Evolutionary conservation across 2,329 filamentous ascomycete species (phyloP).

Genomic region (Ilyonectria mors-panacis): DNA sequence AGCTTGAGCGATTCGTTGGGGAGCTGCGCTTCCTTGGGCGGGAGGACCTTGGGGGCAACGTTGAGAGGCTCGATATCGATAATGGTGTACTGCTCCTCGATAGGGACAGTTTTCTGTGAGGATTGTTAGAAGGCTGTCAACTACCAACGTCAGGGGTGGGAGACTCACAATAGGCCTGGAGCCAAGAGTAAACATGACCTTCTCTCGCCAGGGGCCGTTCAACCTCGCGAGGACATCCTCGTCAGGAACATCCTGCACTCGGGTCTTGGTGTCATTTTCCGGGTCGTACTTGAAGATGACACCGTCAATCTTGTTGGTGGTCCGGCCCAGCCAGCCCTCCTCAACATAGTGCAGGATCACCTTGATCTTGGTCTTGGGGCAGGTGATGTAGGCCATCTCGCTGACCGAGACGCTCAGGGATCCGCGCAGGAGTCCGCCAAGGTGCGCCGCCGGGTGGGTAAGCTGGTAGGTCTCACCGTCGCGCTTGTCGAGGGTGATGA

Average conservation of each 20-base stretch:
- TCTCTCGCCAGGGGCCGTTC: conserved; percentile 88
- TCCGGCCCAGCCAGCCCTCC: conserved; percentile 93
- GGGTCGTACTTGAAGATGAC: conserved; percentile 93
- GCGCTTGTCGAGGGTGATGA: conserved; percentile 85
- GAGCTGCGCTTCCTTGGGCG: conserved; percentile 83
- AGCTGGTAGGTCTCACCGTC: conserved; percentile 94
- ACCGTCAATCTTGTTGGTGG: conserved; percentile 92
- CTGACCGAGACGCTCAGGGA: conserved; percentile 92
- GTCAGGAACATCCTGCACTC: conserved; percentile 88
- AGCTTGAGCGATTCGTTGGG: conserved; percentile 91
- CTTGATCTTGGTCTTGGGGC: conserved; percentile 91
- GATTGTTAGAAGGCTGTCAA: conserved; percentile 17
- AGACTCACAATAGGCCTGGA: conserved; percentile 73
- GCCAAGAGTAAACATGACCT: conserved; percentile 73
- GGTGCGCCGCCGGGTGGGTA: conserved; percentile 92
- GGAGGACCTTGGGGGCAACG: conserved; percentile 84
- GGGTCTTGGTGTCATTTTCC: conserved; percentile 83
- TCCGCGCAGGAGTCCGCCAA: conserved; percentile 89
- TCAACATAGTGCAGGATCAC: conserved; percentile 94
- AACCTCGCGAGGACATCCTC: conserved; percentile 87
- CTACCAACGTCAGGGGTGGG: neutral
- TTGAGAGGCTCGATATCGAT: conserved; percentile 90
- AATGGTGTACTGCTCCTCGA: conserved; percentile 78
- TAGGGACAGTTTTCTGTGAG: conserved; percentile 59
- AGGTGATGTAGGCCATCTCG: conserved; percentile 90